These are phyloP conservation scores for Ogataea corticis DNA, from an alignment of 805 yeast genomes.

Conservation along the genomic window DNA sequence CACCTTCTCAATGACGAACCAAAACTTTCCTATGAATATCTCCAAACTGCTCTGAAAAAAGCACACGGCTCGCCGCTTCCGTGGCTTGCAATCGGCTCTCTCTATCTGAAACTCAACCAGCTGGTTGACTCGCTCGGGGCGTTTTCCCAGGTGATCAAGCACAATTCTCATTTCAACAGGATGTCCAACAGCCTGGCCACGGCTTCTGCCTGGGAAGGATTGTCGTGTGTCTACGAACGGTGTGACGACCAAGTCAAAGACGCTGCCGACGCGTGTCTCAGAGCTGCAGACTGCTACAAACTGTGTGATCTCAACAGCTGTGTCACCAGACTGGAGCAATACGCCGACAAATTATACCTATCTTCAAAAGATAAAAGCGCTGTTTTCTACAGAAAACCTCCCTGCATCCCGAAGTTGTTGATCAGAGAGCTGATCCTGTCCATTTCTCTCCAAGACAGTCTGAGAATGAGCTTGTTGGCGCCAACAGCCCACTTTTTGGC, in stretches of 20 bases:
- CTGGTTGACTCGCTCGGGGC: constrained; percentile 67
- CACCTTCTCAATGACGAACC: constrained; percentile 47
- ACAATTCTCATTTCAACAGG: constrained; percentile 48
- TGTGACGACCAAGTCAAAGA: constrained; percentile 61
- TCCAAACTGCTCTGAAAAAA: constrained; percentile 53
- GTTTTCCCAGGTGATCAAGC: constrained; percentile 61
- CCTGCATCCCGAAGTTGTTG: background rate
- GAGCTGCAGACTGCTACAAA: constrained; percentile 52
- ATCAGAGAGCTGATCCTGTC: constrained; percentile 1
- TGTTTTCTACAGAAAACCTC: background rate
- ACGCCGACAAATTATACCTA: constrained; percentile 39
- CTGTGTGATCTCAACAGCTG: constrained; percentile 45
- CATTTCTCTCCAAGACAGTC: background rate
- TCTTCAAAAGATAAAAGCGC: background rate
- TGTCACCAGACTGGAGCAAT: constrained; percentile 43
- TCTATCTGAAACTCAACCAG: constrained; percentile 59
- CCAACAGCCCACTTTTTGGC: background rate
- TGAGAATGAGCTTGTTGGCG: background rate
- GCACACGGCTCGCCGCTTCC: constrained; percentile 57
- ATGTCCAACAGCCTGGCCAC: constrained; percentile 34
- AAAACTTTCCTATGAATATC: constrained; percentile 53
- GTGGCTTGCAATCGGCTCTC: constrained; percentile 66
- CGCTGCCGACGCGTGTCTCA: constrained; percentile 58
- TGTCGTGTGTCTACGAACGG: constrained; percentile 60
- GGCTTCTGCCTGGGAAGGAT: constrained; percentile 67